Percentiles rank a stretch among this genome's conserved stretches.
These are phyloP conservation scores for Phaeosphaeria sp. DNA, from an alignment of 2,329 filamentous ascomycete genomes.

Conservation along the genomic window DNA sequence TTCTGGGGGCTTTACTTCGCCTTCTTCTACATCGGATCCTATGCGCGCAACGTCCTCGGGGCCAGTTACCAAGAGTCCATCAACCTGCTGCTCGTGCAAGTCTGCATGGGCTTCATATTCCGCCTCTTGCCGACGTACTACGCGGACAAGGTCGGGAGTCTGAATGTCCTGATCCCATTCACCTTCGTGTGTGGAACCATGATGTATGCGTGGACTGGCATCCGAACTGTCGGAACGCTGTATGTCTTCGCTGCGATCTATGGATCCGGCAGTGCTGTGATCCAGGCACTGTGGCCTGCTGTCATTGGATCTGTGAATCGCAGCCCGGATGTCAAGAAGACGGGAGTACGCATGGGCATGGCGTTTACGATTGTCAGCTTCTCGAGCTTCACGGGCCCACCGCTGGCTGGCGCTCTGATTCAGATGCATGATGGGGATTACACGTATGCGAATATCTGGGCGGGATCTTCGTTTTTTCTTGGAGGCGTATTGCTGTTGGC, in stretches of 20 bases:
- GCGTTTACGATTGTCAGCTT: conserved; percentile 46
- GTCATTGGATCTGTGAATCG: conserved; percentile 41
- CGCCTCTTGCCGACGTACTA: conserved; percentile 56
- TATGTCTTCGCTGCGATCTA: conserved; percentile 43
- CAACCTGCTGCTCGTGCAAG: conserved; percentile 62
- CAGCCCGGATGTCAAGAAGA: conserved; percentile 39
- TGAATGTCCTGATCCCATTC: conserved; percentile 57
- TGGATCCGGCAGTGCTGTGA: conserved; percentile 34
- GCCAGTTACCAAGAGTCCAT: conserved; percentile 60
- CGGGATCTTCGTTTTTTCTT: conserved; percentile 36
- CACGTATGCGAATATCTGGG: conserved; percentile 48
- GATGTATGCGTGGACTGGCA: conserved; percentile 44
- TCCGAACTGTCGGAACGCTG: conserved; percentile 30
- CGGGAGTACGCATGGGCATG: conserved; percentile 46
- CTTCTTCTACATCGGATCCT: conserved; percentile 55
- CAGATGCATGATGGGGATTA: conserved; percentile 36
- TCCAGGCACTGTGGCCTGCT: conserved; percentile 41
- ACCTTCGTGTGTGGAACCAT: conserved; percentile 56
- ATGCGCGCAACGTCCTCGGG: conserved; percentile 53
- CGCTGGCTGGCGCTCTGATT: conserved; percentile 45
- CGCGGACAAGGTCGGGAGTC: conserved; percentile 51
- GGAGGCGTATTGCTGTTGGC: conserved; percentile 34
- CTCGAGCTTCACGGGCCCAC: conserved; percentile 43
- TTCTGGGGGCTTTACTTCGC: conserved; percentile 52
- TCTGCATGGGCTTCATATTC: conserved; percentile 58